Evolutionary conservation across 2,329 filamentous ascomycete species (phyloP).

Genomic region (Phialophora chinensis): DNA sequence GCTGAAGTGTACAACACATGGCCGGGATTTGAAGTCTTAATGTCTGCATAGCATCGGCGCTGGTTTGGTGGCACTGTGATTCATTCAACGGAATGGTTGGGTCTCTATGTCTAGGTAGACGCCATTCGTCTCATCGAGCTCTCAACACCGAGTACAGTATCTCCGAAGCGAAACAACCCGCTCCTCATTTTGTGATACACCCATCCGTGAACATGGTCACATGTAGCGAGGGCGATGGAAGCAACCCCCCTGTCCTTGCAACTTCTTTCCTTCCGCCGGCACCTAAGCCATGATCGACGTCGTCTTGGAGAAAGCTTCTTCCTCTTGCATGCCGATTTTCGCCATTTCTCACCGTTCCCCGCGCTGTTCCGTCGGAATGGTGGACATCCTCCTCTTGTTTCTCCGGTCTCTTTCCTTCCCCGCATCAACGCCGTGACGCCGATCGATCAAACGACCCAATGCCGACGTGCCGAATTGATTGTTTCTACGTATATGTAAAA

Average conservation of each 20-base stretch:
- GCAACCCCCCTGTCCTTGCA: background rate
- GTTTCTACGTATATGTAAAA: too few species aligned
- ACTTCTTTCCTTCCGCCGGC: too few species aligned
- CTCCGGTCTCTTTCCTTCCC: background rate
- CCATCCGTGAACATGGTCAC: background rate
- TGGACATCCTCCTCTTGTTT: background rate
- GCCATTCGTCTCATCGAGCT: background rate
- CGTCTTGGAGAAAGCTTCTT: background rate
- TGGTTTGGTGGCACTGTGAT: background rate
- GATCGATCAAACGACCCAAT: background rate
- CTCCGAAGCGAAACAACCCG: background rate
- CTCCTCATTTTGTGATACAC: background rate
- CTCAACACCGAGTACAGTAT: background rate
- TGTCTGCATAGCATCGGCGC: constrained; percentile 9
- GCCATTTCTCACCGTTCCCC: background rate
- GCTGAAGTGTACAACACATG: constrained; percentile 5
- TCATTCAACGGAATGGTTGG: background rate
- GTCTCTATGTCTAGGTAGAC: background rate
- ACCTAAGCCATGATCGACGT: background rate
- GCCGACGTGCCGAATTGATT: background rate
- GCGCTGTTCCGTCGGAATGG: constrained; percentile 8
- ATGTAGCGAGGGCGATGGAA: background rate
- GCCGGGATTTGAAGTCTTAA: constrained; percentile 4
- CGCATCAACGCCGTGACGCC: background rate
- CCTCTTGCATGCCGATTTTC: background rate